Evolutionary conservation across 495 filamentous ascomycete genomes (phyloP).

Genomic region (Penicillium cosmopolitanum): DNA sequence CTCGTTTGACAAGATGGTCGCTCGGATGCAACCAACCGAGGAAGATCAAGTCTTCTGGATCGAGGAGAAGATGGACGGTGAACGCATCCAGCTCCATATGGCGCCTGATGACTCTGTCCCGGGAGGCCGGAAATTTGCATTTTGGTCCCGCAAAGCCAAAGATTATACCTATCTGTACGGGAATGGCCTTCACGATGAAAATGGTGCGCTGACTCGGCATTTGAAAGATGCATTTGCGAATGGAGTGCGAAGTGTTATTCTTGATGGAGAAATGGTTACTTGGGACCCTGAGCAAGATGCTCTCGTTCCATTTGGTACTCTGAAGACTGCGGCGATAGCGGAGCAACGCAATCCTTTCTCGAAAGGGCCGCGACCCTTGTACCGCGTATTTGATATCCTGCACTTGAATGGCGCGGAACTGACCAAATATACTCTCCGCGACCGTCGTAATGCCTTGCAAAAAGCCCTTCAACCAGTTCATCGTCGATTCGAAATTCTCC

Average conservation of each 20-base stretch:
- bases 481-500: slow-evolving; percentile 82
- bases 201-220: slow-evolving; percentile 78
- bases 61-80: slow-evolving; percentile 96
- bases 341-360: slow-evolving; percentile 78
- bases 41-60: slow-evolving; percentile 87
- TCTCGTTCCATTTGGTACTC: slow-evolving; percentile 85
- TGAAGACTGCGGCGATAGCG: slow-evolving; percentile 88
- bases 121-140: slow-evolving; percentile 76
- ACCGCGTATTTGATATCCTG: slow-evolving; percentile 86
- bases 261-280: slow-evolving; percentile 98
- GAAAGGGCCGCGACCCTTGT: slow-evolving; percentile 77
- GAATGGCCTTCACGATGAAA: slow-evolving; percentile 70
- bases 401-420: slow-evolving; percentile 81
- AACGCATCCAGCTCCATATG: slow-evolving; percentile 98
- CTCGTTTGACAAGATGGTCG: slow-evolving; percentile 80
- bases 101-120: slow-evolving; percentile 64
- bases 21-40: slow-evolving; percentile 67
- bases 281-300: slow-evolving; percentile 91
- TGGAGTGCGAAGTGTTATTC: slow-evolving; percentile 80
- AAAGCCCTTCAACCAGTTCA: slow-evolving; percentile 65
- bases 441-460: slow-evolving; percentile 77
- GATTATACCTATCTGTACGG: slow-evolving; percentile 97
- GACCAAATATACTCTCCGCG: slow-evolving; percentile 79
- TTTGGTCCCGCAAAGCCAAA: slow-evolving; percentile 97
- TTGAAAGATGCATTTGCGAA: slow-evolving; percentile 76